Evolutionary conservation across 306 rosid genomes (phyloP).

Genomic region (Hylodesmum podocarpum): DNA sequence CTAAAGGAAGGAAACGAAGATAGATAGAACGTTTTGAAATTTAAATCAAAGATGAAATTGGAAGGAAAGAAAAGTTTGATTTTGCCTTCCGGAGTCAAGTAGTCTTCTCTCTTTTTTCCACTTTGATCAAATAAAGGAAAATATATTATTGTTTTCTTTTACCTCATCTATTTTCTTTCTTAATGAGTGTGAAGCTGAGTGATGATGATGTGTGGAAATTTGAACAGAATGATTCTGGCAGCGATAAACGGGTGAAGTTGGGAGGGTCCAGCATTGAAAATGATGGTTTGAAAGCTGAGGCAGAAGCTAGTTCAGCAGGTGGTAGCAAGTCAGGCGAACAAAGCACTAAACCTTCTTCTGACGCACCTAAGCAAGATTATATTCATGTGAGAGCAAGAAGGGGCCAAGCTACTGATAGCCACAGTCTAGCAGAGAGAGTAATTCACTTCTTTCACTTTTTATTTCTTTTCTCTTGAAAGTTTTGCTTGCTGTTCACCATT

Average conservation of each 20-base stretch:
- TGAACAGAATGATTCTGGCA: conserved; percentile 50
- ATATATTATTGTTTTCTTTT: neutral
- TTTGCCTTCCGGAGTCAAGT: neutral
- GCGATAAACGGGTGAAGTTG: conserved; percentile 54
- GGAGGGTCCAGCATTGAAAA: conserved; percentile 47
- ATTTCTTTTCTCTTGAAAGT: neutral
- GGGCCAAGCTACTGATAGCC: conserved; percentile 98
- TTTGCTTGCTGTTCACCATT: neutral
- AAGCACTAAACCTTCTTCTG: conserved; percentile 45
- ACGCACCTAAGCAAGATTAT: conserved; percentile 78
- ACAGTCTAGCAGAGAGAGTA: conserved; percentile 94
- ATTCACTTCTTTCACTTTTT: conserved; percentile 16
- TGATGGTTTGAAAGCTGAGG: conserved; percentile 51
- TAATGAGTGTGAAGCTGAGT: conserved; percentile 4
- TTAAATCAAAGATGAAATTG: neutral
- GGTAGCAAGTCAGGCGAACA: conserved; percentile 54
- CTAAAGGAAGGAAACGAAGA: neutral
- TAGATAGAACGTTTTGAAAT: neutral
- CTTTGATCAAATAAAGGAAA: neutral
- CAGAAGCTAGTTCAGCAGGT: conserved; percentile 57
- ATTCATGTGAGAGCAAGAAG: conserved; percentile 94
- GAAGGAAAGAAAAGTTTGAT: neutral
- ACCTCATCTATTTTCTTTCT: neutral
- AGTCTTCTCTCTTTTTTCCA: neutral
- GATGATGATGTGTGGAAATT: conserved; percentile 11